These are phyloP conservation scores for Penicillium crustosum DNA, from an alignment of 2,329 filamentous ascomycete genomes.

Conservation along the genomic window DNA sequence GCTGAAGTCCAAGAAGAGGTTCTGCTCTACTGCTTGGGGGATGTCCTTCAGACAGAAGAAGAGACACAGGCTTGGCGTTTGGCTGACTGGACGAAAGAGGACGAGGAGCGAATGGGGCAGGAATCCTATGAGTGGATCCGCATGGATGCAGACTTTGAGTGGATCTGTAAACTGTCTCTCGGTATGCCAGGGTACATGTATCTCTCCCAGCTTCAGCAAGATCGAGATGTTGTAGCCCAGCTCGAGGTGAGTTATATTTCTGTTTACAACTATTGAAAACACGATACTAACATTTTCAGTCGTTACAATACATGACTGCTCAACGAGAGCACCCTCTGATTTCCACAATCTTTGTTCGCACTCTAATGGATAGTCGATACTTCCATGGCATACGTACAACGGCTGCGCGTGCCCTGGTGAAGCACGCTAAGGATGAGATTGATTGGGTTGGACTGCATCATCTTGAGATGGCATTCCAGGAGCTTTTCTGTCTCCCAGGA, in stretches of 20 bases:
- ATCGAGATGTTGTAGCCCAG: conserved; percentile 91
- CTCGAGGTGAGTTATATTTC: conserved; percentile 51
- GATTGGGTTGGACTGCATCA: conserved; percentile 80
- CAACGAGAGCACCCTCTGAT: conserved; percentile 73
- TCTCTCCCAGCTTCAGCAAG: conserved; percentile 93
- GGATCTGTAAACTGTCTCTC: conserved; percentile 81
- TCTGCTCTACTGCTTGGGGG: conserved; percentile 86
- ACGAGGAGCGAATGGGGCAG: conserved; percentile 86
- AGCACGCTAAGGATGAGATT: conserved; percentile 69
- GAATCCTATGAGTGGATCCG: conserved; percentile 99
- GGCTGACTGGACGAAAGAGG: conserved; percentile 83
- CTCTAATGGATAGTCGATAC: conserved; percentile 86
- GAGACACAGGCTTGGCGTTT: conserved; percentile 83
- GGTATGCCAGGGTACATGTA: conserved; percentile 97
- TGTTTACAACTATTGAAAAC: not conserved
- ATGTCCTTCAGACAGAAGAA: conserved; percentile 79
- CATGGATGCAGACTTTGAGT: conserved; percentile 97
- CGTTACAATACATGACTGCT: conserved; percentile 71
- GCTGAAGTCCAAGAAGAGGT: conserved; percentile 73
- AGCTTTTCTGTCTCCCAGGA: conserved; percentile 80
- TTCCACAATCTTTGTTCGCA: conserved; percentile 85
- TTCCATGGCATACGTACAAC: conserved; percentile 89
- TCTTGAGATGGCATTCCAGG: conserved; percentile 79
- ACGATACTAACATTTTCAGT: conserved; percentile 36
- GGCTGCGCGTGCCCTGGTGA: conserved; percentile 75